These are phyloP conservation scores for Paraconiothyrium brasiliense DNA, from an alignment of 2,329 filamentous ascomycete genomes.

Conservation along the genomic window DNA sequence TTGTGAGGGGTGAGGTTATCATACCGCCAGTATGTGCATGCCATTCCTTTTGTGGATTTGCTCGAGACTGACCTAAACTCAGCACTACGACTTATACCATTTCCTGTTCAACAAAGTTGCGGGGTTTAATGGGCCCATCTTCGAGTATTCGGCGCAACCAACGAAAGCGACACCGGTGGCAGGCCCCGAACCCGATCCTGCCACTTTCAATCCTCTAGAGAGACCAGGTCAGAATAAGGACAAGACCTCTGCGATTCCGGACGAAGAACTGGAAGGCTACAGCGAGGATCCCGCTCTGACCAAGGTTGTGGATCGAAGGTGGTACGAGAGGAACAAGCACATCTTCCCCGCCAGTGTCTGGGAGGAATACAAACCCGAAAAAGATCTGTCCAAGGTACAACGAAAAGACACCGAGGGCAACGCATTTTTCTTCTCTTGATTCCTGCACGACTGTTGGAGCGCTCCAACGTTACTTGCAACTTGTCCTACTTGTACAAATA, in stretches of 20 bases:
- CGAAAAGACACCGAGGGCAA: slow-evolving; percentile 89
- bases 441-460: slow-evolving; percentile 7
- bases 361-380: slow-evolving; percentile 92
- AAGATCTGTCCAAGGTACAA: slow-evolving; percentile 80
- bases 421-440: slow-evolving; percentile 75
- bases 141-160: slow-evolving; percentile 73
- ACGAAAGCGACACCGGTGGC: slow-evolving; percentile 52
- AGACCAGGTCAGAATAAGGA: slow-evolving; percentile 46
- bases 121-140: slow-evolving; percentile 78
- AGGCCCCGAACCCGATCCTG: slow-evolving; percentile 27
- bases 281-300: slow-evolving; percentile 81
- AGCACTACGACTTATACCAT: slow-evolving; percentile 98
- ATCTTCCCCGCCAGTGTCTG: slow-evolving; percentile 96
- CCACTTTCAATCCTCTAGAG: slow-evolving; percentile 54
- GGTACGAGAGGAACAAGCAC: slow-evolving; percentile 98
- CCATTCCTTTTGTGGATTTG: neutral
- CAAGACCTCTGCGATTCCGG: slow-evolving; percentile 54
- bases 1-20: slow-evolving; percentile 89
- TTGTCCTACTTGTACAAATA: neutral
- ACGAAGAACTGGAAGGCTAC: slow-evolving; percentile 72
- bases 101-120: slow-evolving; percentile 89
- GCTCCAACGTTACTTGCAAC: neutral
- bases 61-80: slow-evolving; percentile 27
- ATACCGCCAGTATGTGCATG: slow-evolving; percentile 79
- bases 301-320: slow-evolving; percentile 93